Percentiles rank a stretch among this genome's conserved stretches.
These are phyloP conservation scores for Fusarium brachygibbosum DNA, from an alignment of 2,329 filamentous ascomycete genomes.

Conservation along the genomic window DNA sequence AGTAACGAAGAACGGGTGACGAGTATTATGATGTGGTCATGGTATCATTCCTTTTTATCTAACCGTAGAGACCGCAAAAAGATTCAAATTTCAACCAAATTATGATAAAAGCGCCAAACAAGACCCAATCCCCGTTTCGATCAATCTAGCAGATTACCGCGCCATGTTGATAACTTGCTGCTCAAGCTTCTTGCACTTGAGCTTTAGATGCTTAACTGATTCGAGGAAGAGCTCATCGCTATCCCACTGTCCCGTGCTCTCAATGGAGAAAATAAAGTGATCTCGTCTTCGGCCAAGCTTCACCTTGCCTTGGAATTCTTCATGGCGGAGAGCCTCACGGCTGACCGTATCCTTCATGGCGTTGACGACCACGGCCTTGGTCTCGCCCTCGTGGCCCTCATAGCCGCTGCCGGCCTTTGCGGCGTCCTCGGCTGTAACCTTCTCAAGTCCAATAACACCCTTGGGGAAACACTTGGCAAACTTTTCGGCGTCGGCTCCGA, in stretches of 20 bases:
- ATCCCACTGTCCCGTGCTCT: conserved; percentile 95
- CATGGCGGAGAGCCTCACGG: conserved; percentile 89
- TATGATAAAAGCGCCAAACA: conserved; percentile 45
- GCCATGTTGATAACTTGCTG: conserved; percentile 77
- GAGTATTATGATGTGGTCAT: conserved; percentile 48
- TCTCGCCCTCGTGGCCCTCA: conserved; percentile 80
- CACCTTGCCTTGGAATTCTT: conserved; percentile 95
- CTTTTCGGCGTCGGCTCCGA: conserved; percentile 88
- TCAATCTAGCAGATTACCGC: conserved; percentile 54
- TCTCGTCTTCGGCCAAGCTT: conserved; percentile 90
- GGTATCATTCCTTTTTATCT: conserved; percentile 55
- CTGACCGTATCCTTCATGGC: conserved; percentile 96
- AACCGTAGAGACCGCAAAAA: conserved; percentile 47
- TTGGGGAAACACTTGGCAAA: conserved; percentile 90
- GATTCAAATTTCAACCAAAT: conserved; percentile 34
- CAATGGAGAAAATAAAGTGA: conserved; percentile 97
- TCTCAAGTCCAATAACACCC: conserved; percentile 87
- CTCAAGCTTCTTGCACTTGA: conserved; percentile 83
- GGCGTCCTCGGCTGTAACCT: conserved; percentile 77
- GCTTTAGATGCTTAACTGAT: conserved; percentile 84
- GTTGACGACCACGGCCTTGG: conserved; percentile 88
- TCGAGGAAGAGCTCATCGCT: conserved; percentile 95
- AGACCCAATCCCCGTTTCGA: conserved; percentile 32
- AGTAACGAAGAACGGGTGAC: conserved; percentile 17
- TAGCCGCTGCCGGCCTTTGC: conserved; percentile 72